A percentile compares a stretch with the other conserved stretches of the same genome.
phyloP scores from a whole-genome alignment of 139 green algal species.

The Microglena sp. region DNA sequence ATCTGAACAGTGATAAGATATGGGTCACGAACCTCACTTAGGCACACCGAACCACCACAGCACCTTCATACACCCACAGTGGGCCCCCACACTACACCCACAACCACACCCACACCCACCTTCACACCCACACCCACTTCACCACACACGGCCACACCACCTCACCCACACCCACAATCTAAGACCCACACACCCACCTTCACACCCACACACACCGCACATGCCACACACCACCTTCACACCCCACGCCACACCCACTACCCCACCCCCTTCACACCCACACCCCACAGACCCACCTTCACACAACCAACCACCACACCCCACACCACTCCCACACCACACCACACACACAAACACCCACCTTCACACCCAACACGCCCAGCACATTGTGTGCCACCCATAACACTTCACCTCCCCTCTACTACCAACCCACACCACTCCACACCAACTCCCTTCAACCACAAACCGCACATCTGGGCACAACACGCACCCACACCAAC shows the following conservation, averaged over 20 bases:
- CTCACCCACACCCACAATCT: background rate
- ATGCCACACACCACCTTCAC: background rate
- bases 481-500: no score
- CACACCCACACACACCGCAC: background rate
- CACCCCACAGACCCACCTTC: no score
- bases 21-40: no score
- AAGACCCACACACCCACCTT: conserved; percentile 3
- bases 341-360: conserved; percentile 2
- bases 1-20: no score
- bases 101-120: background rate
- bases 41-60: background rate
- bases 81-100: background rate
- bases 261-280: background rate
- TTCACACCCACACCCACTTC: background rate
- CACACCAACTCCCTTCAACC: no score
- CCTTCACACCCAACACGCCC: no score
- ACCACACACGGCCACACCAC: background rate
- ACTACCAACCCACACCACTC: no score
- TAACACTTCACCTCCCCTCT: no score
- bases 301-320: no score
- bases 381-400: no score
- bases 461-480: no score
- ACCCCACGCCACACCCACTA: background rate
- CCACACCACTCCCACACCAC: background rate
- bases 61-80: background rate